Evolutionary conservation across 257 asterid species (phyloP).

Genomic region (Solanum clarkiae): DNA sequence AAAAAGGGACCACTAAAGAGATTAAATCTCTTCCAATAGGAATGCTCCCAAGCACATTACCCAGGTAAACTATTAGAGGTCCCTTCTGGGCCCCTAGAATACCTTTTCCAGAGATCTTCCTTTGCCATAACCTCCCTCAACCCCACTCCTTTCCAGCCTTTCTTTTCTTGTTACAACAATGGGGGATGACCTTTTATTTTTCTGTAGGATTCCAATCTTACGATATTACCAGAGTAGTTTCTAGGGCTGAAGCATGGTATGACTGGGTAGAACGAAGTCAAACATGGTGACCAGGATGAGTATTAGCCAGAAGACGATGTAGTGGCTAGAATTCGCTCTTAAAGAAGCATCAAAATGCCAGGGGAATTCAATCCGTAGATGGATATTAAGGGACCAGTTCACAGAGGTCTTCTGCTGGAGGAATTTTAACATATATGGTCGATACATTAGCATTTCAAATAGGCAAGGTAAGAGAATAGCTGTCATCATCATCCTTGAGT

Average conservation of each 20-base stretch:
- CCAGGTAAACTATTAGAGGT: background rate
- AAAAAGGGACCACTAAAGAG: background rate
- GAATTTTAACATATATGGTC: background rate
- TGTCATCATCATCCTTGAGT: background rate
- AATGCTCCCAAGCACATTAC: background rate
- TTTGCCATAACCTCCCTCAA: background rate
- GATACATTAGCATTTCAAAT: background rate
- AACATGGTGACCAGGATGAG: background rate
- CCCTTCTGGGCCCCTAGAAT: background rate
- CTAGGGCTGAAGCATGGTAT: background rate
- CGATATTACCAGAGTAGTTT: background rate
- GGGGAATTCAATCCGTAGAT: background rate
- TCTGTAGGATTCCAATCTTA: background rate
- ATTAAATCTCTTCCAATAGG: background rate
- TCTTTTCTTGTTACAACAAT: background rate
- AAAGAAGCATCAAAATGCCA: background rate
- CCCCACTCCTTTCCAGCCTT: background rate
- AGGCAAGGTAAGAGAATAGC: background rate
- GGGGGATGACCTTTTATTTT: background rate
- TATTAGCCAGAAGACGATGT: background rate
- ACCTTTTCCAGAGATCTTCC: background rate
- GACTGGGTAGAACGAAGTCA: background rate
- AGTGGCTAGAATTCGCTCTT: background rate
- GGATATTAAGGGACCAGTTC: background rate
- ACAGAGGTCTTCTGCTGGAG: background rate